Conservation (phyloP, 139 green algal species). For the Auxenochlorella pyrenoidosa region DNA sequence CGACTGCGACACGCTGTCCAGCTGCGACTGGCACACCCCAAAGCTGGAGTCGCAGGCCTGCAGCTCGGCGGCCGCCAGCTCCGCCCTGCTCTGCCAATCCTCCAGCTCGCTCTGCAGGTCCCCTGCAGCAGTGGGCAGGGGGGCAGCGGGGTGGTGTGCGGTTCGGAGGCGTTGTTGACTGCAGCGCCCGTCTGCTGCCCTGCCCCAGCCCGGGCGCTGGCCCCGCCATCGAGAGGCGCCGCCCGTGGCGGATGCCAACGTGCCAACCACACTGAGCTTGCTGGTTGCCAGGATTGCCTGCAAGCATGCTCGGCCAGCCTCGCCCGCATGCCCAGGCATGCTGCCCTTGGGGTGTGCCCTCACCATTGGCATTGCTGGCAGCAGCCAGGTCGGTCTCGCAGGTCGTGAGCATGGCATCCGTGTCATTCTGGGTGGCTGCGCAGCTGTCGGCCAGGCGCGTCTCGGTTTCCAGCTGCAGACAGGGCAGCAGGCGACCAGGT, state of each 20-base stretch:
- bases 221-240: too few relatives aligned
- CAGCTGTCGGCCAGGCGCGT: not conserved
- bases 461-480: not conserved
- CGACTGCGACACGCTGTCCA: too few relatives aligned
- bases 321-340: too few relatives aligned
- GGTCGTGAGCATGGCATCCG: not conserved
- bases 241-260: too few relatives aligned
- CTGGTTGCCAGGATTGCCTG: not conserved
- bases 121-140: not conserved
- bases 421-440: not conserved
- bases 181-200: too few relatives aligned
- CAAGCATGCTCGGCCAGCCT: too few relatives aligned
- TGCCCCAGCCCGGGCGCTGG: too few relatives aligned
- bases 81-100: not conserved
- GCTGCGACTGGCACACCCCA: too few relatives aligned
- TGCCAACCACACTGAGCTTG: too few relatives aligned
- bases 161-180: not conserved
- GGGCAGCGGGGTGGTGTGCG: not conserved
- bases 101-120: not conserved
- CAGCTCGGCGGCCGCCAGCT: not conserved
- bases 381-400: not conserved
- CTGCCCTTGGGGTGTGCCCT: too few relatives aligned
- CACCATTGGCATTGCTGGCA: not conserved
- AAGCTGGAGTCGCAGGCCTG: not conserved
- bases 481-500: not conserved